Evolutionary conservation across 352 stramenopile genomes (phyloP).

Genomic region (Pythium aquatile): DNA sequence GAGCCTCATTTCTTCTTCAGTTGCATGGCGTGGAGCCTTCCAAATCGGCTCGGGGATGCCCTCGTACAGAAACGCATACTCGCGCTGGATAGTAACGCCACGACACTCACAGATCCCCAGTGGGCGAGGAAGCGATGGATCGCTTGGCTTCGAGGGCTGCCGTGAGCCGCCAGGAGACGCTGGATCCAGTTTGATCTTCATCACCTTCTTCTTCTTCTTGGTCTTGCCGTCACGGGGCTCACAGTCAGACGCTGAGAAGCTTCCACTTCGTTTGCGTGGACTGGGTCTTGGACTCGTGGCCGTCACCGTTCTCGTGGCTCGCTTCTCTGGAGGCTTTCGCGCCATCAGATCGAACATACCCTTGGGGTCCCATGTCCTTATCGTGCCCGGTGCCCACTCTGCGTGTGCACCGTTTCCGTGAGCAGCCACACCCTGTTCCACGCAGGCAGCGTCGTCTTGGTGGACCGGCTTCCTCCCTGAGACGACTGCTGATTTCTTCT

Average conservation of each 20-base stretch:
- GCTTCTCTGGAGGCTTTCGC: not conserved
- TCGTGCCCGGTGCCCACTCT: not conserved
- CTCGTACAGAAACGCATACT: conserved; percentile 18
- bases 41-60: conserved; percentile 1
- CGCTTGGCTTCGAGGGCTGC: not conserved
- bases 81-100: conserved; percentile 4
- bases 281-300: not conserved
- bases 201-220: not conserved
- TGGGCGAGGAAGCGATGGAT: not conserved
- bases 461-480: too few species aligned
- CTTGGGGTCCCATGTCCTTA: not conserved
- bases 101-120: conserved; percentile 1
- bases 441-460: too few species aligned
- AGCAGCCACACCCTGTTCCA: too few species aligned
- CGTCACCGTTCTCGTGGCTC: not conserved
- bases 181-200: not conserved
- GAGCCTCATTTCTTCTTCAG: not conserved
- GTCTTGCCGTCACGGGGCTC: too few species aligned
- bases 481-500: not conserved
- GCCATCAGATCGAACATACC: not conserved
- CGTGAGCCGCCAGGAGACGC: not conserved
- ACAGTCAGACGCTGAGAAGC: not conserved
- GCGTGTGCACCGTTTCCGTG: too few species aligned
- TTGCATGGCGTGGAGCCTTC: not conserved
- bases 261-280: not conserved